A percentile compares a stretch with the other conserved stretches of the same genome.
Conservation (phyloP, 441 rosid species). For the Erodium moschatum region DNA sequence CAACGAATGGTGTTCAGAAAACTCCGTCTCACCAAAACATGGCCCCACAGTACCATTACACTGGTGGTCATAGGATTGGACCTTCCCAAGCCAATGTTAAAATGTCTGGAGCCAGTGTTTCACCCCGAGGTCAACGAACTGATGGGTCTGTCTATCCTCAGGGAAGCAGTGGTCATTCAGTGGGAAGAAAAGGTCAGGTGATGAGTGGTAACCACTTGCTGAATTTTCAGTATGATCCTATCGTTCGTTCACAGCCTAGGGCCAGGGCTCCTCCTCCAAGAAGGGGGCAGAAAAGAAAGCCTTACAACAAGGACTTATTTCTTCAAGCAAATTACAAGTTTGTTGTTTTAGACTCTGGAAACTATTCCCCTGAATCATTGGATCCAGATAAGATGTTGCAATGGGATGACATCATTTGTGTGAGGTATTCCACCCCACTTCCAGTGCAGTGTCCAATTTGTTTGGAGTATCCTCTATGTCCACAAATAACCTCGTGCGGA, state of each 20-base stretch:
- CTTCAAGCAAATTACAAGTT: constrained; percentile 96
- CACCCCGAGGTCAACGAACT: constrained; percentile 35
- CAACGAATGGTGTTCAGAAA: constrained; percentile 24
- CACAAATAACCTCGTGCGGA: constrained; percentile 92
- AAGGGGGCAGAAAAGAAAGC: constrained; percentile 58
- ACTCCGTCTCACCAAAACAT: constrained; percentile 26
- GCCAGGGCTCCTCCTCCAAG: constrained; percentile 48
- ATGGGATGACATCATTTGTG: constrained; percentile 87
- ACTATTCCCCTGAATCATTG: constrained; percentile 54
- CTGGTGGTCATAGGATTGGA: constrained; percentile 31
- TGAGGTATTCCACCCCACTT: constrained; percentile 67
- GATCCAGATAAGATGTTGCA: constrained; percentile 84
- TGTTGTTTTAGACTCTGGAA: constrained; percentile 72
- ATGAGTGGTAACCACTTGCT: constrained; percentile 76
- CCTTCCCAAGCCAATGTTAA: constrained; percentile 45
- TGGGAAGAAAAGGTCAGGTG: constrained; percentile 65
- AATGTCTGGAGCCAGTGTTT: constrained; percentile 27
- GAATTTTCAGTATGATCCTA: constrained; percentile 91
- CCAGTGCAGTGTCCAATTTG: constrained; percentile 93
- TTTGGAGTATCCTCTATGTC: constrained; percentile 82
- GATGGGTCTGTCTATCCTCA: constrained; percentile 29
- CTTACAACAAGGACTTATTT: constrained; percentile 84
- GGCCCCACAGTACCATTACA: constrained; percentile 14
- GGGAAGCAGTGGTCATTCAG: constrained; percentile 37
- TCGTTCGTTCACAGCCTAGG: constrained; percentile 46